Base-by-base conservation (phyloP, 371 early-diverging fungal species). In the Mortierella sp. region DNA sequence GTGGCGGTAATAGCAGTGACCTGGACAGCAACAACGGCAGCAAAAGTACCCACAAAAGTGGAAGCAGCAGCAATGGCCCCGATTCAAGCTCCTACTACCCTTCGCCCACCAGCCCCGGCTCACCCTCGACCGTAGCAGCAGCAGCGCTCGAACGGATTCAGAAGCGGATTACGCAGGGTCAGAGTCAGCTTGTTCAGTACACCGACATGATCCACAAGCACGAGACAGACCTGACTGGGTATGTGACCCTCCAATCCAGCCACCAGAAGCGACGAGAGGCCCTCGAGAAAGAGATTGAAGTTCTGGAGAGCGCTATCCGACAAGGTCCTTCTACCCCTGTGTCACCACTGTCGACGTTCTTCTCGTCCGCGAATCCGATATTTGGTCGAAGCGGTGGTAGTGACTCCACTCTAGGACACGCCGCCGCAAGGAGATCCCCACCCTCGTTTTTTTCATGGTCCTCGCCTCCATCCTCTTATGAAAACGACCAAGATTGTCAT, bases 151-250 rank as follows among this genome's bases (percentile, higher is more conserved):
- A 12, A 4, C 27, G 4, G 4, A 65, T 73, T 2, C 78, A 78
- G 54, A 71, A 75, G 43, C 48, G 72, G 35, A 71, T 80, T 18
- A 65, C 51, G 11, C 58, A 75, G 14, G 80, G 80, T 16, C 75
- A 70, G 8, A 44, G 16, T 0, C 75, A 80, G 21, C 76, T 80
- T n/a, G 55, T 65, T 0, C 75, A 80, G 29, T 80, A 75, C 38
- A 29, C 38, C 49, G 8, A 43, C 21, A 41, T 80, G 72, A 71
- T 80, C n/a, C 51, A 71, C 6, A 18, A 49, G 35, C 63, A 70
- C 7, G 76, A 72, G 8, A 21, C 46, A 14, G 63, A 72, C 24
- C 38, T 51, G 24, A 3, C 6, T 0, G 48, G 46, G 32, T 63
- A 63, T 12, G 3, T 46, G 5, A 6, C 44, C 1, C n/a, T 43